These are phyloP conservation scores for Cystofilobasidium capitatum DNA, from an alignment of 768 basidiomycete genomes.

Conservation along the genomic window DNA sequence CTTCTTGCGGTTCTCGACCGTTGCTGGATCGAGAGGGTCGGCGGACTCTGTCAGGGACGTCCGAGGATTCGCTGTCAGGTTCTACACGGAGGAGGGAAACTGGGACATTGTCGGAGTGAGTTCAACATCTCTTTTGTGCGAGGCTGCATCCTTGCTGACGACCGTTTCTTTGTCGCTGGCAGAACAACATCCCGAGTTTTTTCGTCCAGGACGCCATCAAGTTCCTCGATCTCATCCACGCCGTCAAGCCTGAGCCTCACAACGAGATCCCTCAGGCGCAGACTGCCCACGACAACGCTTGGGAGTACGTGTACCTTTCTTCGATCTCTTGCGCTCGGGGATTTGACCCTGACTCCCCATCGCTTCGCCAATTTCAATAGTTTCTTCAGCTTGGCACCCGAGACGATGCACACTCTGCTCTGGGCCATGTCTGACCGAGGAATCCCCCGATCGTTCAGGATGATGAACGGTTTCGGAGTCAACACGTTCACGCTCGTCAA, in stretches of 20 bases:
- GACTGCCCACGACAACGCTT: slow-evolving; percentile 66
- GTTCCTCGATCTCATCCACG: slow-evolving; percentile 53
- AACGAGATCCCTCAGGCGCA: slow-evolving; percentile 51
- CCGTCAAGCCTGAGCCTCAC: slow-evolving; percentile 51
- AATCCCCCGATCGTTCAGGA: slow-evolving; percentile 73
- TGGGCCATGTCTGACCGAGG: slow-evolving; percentile 81
- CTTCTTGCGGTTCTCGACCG: slow-evolving; percentile 78
- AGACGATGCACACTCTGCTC: slow-evolving; percentile 55
- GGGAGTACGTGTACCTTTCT: slow-evolving; percentile 38
- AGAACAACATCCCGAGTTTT: slow-evolving; percentile 51
- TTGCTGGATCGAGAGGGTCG: slow-evolving; percentile 69
- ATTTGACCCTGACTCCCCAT: too few relatives aligned
- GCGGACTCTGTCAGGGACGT: slow-evolving; percentile 58
- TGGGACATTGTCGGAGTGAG: slow-evolving; percentile 41
- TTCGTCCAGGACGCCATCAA: slow-evolving; percentile 75
- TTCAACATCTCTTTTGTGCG: slow-evolving; percentile 1
- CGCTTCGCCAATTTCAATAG: too few relatives aligned
- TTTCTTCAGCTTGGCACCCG: slow-evolving; percentile 58
- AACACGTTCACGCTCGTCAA: slow-evolving; percentile 75
- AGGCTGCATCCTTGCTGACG: not conserved
- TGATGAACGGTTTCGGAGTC: slow-evolving; percentile 79
- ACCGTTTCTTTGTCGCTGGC: not conserved
- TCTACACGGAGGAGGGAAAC: slow-evolving; percentile 76
- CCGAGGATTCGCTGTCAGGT: slow-evolving; percentile 72
- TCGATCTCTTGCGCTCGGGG: not conserved